A percentile compares a stretch with the other conserved stretches of the same genome.
phyloP scores from a whole-genome alignment of 164 flowering plant genomes.

The Magnolia kwangsiensis region DNA sequence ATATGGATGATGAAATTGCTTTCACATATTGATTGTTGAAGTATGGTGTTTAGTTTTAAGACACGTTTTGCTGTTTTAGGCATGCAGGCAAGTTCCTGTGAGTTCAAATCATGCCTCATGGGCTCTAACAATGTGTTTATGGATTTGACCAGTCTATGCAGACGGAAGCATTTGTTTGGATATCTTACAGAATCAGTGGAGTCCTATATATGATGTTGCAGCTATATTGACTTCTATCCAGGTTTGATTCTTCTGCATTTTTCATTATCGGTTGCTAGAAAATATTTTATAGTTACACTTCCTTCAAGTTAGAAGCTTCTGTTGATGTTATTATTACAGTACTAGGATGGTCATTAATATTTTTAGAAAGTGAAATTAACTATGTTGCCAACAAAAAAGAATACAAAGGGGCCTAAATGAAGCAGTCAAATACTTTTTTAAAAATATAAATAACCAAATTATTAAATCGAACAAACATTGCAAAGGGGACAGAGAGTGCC shows the following conservation, averaged over 20 bases:
- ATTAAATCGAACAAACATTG: not conserved
- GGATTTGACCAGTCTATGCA: constrained; percentile 32
- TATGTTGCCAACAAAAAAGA: not conserved
- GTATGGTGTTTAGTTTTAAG: not conserved
- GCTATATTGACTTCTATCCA: constrained; percentile 56
- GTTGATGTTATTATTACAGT: not conserved
- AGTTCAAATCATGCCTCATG: not conserved
- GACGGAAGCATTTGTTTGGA: constrained; percentile 52
- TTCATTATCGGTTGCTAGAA: not conserved
- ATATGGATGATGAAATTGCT: not conserved
- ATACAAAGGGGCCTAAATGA: not conserved
- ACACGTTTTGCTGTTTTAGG: not conserved
- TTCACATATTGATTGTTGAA: constrained; percentile 27
- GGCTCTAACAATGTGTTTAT: constrained; percentile 2
- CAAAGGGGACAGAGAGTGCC: not conserved
- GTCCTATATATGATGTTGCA: constrained; percentile 52
- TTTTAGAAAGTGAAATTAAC: not conserved
- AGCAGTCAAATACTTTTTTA: not conserved
- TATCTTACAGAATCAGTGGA: constrained; percentile 50
- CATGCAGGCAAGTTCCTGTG: not conserved
- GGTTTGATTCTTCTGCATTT: constrained; percentile 20
- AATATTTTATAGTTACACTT: not conserved
- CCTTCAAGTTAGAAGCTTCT: not conserved
- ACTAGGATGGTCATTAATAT: not conserved
- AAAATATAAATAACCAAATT: not conserved